Base-by-base conservation (phyloP, 306 rosid species). In the Inga leiocalycina region DNA sequence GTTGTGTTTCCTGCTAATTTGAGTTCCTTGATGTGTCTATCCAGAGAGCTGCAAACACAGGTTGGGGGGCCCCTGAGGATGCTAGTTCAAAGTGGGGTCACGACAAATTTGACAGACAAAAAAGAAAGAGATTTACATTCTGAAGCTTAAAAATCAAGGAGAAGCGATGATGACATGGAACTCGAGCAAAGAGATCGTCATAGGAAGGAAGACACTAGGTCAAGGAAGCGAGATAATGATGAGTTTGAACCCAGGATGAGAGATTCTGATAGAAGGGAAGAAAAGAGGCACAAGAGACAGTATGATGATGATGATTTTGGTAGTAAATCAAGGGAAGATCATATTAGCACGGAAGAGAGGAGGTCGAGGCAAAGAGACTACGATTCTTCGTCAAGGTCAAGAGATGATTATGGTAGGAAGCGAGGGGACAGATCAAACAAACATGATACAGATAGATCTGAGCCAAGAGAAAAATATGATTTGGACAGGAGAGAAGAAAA, bases 11-110 rank as follows among this genome's bases (percentile, higher is more conserved):
- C 75, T 76, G 35, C 54, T 61, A 75, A 61, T 68, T 61, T 43
- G 20, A 56, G 77, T 62, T 86, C 48, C 77, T 76, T 80, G 41
- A 71, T 84, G 27, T 78, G 79, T 79, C 78, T 73, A 64, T 86
- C 49, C 84, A 96, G 98, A 91, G 98, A 96, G 97, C 97, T 92
- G 95, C 98, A 67, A 92, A 96, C 86, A 94, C 98, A 2, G 99
- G 97, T 30, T 96, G 97, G 98, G 99, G n/a, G 19, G 76, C 22
- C 51, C 88, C 76, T 15, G 88, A 91, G 48, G 91, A 88, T 80
- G 86, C 85, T 41, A 72, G 62, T 37, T 61, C 90, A 73, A 88
- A 81, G 72, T 89, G 98, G 98, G 95, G 90, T 44, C 89, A 85
- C 80, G 95, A 89, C 84, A 91, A 85, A 75, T 97, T 88, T 88